phyloP scores from a whole-genome alignment of 768 basidiomycete genomes.

The Lepiota brunneoincarnata region DNA sequence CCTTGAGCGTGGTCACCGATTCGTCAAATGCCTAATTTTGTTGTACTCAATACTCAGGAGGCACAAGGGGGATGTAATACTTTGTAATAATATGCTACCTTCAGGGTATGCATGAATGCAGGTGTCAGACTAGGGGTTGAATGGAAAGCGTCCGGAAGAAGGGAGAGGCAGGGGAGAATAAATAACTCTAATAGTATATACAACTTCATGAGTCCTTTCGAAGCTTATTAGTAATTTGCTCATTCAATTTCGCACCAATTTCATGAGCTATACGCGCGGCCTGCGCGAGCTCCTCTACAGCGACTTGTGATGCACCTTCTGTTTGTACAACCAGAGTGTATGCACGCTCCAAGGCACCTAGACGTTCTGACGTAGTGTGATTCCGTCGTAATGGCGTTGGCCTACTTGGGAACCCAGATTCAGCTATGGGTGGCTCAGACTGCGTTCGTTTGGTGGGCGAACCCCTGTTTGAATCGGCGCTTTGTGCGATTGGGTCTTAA shows the following conservation, averaged over 20 bases:
- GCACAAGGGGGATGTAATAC: too few relatives aligned
- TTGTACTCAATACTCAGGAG: neutral
- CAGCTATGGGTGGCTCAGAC: slow-evolving; percentile 10
- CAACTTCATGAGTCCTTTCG: neutral
- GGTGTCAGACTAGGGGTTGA: too few relatives aligned
- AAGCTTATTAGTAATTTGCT: slow-evolving; percentile 40
- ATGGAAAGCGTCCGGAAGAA: neutral
- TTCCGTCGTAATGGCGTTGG: slow-evolving; percentile 30
- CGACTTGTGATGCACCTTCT: slow-evolving; percentile 45
- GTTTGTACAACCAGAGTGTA: slow-evolving; percentile 36
- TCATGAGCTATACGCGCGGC: slow-evolving; percentile 43
- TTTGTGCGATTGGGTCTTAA: slow-evolving; percentile 19
- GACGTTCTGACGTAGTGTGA: slow-evolving; percentile 37
- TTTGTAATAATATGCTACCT: too few relatives aligned
- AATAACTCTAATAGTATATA: neutral
- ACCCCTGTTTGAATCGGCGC: neutral
- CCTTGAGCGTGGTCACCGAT: neutral
- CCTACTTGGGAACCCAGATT: slow-evolving; percentile 8
- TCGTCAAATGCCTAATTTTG: neutral
- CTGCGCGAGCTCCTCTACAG: slow-evolving; percentile 45
- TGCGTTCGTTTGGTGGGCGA: neutral
- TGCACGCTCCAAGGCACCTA: slow-evolving; percentile 42
- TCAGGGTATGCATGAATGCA: too few relatives aligned
- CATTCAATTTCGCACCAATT: slow-evolving; percentile 44
- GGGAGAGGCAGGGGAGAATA: neutral